Evolutionary conservation across 2,329 filamentous ascomycete species (phyloP), one percentile per base, ranked within the genome.

Genomic region (Calonectria hawksworthii): DNA sequence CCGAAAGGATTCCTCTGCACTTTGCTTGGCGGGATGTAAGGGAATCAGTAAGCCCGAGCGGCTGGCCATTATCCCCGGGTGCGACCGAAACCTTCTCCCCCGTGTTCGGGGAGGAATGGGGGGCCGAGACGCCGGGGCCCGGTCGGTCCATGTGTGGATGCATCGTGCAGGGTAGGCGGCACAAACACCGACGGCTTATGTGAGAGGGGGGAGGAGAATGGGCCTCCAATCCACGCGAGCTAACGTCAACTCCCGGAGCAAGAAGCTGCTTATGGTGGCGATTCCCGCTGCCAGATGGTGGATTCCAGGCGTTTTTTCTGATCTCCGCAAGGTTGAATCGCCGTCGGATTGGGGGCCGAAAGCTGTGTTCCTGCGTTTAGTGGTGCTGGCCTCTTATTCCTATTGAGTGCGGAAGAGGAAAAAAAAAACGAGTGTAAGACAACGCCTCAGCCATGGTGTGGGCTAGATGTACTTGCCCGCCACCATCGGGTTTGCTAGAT

Each of bases 191-290:
- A 63, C 23, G 13, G 65, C 65, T 68, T 51, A 68, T 68, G 65
- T 68, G 34, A 68, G 65, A 38, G 16, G 30, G 21, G 26, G 36
- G 26, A 36, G 30, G 6, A 9, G 26, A 14, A 32, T 21, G 23
- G 34, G 61, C 61, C 38, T 44, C 36, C 61, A 38, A 28, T 64
- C 59, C 61, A n/a, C 14, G 32, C n/a, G 14, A 14, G 30, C 32
- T 14, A 21, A 32, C 41, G 50, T 34, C 26, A 23, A 26, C n/a
- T 9, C 16, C 32, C 23, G 34, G 32, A 14, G 41, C 32, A 38
- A 68, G 54, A 59, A 63, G 47, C 64, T 68, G 64, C 64, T 47
- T 68, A 68, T 61, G 21, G 70, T 68, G 70, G 70, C 70, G 54
- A 71, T 30, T 32, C 38, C 14, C 38, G 34, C 47, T 36, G 14